Base-by-base conservation (phyloP, 768 basidiomycete genomes). In the Podaxis sp. region DNA sequence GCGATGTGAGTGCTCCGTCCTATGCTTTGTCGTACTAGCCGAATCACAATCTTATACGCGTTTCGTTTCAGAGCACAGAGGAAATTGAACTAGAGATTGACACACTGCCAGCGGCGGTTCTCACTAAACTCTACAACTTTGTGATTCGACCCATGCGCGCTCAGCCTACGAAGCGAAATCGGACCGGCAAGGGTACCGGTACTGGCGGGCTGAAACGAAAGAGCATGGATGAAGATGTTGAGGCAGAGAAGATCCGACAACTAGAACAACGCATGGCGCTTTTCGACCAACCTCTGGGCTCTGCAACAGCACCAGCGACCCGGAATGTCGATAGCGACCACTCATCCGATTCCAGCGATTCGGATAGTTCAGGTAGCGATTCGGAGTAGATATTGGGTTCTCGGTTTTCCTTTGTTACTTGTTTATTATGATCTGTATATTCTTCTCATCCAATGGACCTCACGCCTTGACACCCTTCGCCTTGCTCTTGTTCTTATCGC, bases 1-100 rank as follows among this genome's bases (percentile, higher is more conserved):
- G 93, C 71, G 91, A 94, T 69, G 95, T 97, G 72, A 77, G 94
- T 74, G 47, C 23, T 21, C 9, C 51, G 50, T 59, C 18, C 21
- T 36, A 28, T 38, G n/a, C 42, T 14, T 44, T 58, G 35, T 62
- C 18, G 46, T 62, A 23, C 65, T 36, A 65, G 47, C 44, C 47
- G 27, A 61, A 42, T 50, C 59, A 36, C 46, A 36, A 57, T 64
- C 54, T 66, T 61, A 59, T 61, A 62, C 28, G 55, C 65, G n/a
- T 44, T 64, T 38, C 25, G 46, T 52, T 28, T 62, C 77, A 94
- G 92, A 94, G 92, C 73, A 91, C 90, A 50, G 94, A 98, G 74
- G 97, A 99, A 77, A 98, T 99, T 69, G 97, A 99, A 73, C 85
- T 99, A 46, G 97, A 99, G 74, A 98, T 99, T 69, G 97, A 98